These are phyloP conservation scores for Hibiscus tridactylites DNA, from an alignment of 345 rosid genomes.

Conservation along the genomic window DNA sequence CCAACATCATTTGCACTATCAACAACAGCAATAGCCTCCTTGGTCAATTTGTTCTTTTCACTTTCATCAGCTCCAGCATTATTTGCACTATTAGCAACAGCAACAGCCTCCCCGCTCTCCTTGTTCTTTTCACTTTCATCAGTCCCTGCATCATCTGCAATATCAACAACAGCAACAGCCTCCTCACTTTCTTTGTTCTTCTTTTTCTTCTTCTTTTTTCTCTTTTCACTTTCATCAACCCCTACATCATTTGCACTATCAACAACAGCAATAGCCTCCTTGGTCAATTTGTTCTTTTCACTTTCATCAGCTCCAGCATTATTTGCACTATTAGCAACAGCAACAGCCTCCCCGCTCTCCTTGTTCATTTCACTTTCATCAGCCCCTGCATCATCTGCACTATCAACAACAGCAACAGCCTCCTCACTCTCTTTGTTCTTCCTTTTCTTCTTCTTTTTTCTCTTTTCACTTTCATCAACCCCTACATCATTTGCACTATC, in stretches of 20 bases:
- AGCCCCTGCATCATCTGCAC: not conserved
- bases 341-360: conserved; percentile 16
- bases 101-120: conserved; percentile 33
- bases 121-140: conserved; percentile 58
- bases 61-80: conserved; percentile 20
- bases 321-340: conserved; percentile 27
- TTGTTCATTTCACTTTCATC: not conserved
- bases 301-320: conserved; percentile 40
- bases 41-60: conserved; percentile 23
- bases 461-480: conserved; percentile 54
- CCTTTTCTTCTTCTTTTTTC: not conserved
- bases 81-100: not conserved
- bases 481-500: not conserved
- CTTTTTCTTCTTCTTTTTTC: no score
- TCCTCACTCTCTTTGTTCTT: not conserved
- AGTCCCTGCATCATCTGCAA: not conserved
- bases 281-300: conserved; percentile 57
- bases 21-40: not conserved
- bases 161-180: not conserved
- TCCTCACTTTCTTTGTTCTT: not conserved
- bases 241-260: conserved; percentile 31
- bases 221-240: conserved; percentile 4
- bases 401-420: not conserved
- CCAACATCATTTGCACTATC: not conserved
- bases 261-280: conserved; percentile 24